Evolutionary conservation across 331 rosid species (phyloP).

Genomic region (Stylosanthes scabra): DNA sequence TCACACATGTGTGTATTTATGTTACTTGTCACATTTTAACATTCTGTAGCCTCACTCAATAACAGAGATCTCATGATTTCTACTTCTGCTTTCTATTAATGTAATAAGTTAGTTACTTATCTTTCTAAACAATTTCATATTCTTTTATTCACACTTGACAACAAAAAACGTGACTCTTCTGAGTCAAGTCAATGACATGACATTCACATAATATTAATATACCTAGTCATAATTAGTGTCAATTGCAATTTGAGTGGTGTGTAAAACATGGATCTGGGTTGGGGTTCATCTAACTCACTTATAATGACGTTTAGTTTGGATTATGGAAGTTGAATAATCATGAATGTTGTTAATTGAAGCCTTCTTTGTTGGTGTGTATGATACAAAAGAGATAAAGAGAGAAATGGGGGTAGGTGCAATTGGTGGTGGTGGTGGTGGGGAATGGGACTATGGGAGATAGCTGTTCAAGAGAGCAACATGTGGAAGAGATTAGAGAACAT

Average conservation of each 20-base stretch:
- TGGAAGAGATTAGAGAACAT: slow-evolving; percentile 34
- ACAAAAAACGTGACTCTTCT: background rate
- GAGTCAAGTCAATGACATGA: background rate
- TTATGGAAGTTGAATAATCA: background rate
- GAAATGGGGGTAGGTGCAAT: slow-evolving; percentile 33
- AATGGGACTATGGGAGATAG: background rate
- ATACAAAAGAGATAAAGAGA: slow-evolving; percentile 6
- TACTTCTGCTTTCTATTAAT: background rate
- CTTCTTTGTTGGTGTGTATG: background rate
- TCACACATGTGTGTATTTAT: slow-evolving; percentile 24
- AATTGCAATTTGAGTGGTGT: background rate
- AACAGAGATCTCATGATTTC: slow-evolving; percentile 45
- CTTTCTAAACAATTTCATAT: too few species aligned
- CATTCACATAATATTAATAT: too few species aligned
- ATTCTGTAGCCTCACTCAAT: slow-evolving; percentile 47
- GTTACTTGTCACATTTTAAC: slow-evolving; percentile 40
- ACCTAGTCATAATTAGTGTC: background rate
- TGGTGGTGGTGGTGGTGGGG: slow-evolving; percentile 15
- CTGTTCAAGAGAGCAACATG: slow-evolving; percentile 40
- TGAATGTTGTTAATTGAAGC: background rate
- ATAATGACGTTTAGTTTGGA: background rate
- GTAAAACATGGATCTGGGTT: background rate
- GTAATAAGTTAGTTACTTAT: too few species aligned
- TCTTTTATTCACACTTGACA: background rate
- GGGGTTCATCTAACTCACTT: slow-evolving; percentile 10